A percentile compares a stretch with the other conserved stretches of the same genome.
Conservation (phyloP, 2,329 filamentous ascomycete species). For the Colletotrichum sp. region DNA sequence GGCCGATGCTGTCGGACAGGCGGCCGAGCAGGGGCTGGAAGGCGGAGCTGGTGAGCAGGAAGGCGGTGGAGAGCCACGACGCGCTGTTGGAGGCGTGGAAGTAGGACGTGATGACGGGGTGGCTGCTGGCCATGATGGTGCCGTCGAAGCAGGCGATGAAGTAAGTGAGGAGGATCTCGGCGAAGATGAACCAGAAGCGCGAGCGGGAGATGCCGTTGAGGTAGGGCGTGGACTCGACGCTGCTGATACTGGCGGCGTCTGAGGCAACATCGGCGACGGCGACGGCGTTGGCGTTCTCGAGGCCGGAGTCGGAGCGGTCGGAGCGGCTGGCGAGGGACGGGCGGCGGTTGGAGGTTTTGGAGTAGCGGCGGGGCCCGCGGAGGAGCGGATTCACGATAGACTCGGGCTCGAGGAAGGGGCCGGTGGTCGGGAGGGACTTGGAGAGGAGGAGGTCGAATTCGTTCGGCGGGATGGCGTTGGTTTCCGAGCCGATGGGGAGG, state of each 20-base stretch:
- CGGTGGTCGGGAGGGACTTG: conserved; percentile 41
- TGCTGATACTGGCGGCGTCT: conserved; percentile 12
- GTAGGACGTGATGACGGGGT: conserved; percentile 82
- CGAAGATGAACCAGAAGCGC: conserved; percentile 69
- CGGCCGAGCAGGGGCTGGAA: conserved; percentile 79
- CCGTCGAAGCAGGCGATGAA: conserved; percentile 73
- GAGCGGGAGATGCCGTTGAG: conserved; percentile 51
- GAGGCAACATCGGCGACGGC: neutral
- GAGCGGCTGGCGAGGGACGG: conserved; percentile 7
- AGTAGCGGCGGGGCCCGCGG: conserved; percentile 34
- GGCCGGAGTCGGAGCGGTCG: neutral
- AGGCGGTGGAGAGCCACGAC: conserved; percentile 83
- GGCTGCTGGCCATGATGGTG: conserved; percentile 81
- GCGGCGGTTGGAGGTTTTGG: conserved; percentile 18
- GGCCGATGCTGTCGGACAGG: conserved; percentile 75
- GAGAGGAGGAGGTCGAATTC: conserved; percentile 43
- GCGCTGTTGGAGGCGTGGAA: conserved; percentile 80
- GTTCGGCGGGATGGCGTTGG: conserved; percentile 34
- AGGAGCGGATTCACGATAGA: conserved; percentile 44
- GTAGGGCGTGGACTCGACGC: conserved; percentile 31
- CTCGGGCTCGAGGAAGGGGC: conserved; percentile 46
- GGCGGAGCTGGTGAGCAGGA: conserved; percentile 76
- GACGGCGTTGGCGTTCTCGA: neutral
- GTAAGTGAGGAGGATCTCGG: conserved; percentile 61
- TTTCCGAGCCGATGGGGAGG: conserved; percentile 18